phyloP scores from a whole-genome alignment of 306 rosid species.

The Medicago arabica region DNA sequence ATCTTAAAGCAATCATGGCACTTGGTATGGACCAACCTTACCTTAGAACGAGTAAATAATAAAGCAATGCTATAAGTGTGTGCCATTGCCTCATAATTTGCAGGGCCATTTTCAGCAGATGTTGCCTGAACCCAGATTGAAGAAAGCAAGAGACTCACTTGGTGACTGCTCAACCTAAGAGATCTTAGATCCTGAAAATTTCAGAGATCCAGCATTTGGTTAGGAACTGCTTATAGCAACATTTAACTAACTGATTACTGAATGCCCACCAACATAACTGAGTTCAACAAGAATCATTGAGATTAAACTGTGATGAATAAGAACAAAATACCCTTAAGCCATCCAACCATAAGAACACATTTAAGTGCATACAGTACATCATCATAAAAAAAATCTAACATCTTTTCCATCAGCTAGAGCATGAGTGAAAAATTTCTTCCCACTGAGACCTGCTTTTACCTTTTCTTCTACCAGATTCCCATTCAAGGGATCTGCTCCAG shows the following conservation, averaged over 20 bases:
- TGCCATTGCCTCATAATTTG: slow-evolving; percentile 96
- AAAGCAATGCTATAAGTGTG: slow-evolving; percentile 80
- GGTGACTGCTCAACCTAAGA: slow-evolving; percentile 94
- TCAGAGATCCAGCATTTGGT: slow-evolving; percentile 34
- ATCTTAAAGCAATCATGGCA: slow-evolving; percentile 38
- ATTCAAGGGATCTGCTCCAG: slow-evolving; percentile 47
- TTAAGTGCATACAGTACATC: slow-evolving; percentile 22
- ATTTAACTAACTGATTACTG: slow-evolving; percentile 11
- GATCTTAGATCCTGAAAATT: slow-evolving; percentile 73
- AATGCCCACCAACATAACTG: slow-evolving; percentile 8
- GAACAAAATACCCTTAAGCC: slow-evolving; percentile 7
- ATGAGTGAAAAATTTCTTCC: slow-evolving; percentile 49
- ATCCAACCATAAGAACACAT: not conserved
- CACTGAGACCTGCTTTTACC: slow-evolving; percentile 42
- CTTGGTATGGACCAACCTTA: slow-evolving; percentile 48
- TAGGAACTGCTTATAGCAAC: slow-evolving; percentile 39
- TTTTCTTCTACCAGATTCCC: slow-evolving; percentile 49
- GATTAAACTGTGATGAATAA: slow-evolving; percentile 25
- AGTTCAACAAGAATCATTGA: slow-evolving; percentile 31
- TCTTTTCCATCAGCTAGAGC: slow-evolving; percentile 60
- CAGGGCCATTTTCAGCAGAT: slow-evolving; percentile 76
- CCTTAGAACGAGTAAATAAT: slow-evolving; percentile 82
- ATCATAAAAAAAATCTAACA: slow-evolving; percentile 50
- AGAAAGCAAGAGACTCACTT: slow-evolving; percentile 91
- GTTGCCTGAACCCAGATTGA: slow-evolving; percentile 98